Percentiles rank a stretch among this genome's conserved stretches.
These are phyloP conservation scores for Ceratobasidium theobromae DNA, from an alignment of 1,284 basidiomycete genomes.

Conservation along the genomic window DNA sequence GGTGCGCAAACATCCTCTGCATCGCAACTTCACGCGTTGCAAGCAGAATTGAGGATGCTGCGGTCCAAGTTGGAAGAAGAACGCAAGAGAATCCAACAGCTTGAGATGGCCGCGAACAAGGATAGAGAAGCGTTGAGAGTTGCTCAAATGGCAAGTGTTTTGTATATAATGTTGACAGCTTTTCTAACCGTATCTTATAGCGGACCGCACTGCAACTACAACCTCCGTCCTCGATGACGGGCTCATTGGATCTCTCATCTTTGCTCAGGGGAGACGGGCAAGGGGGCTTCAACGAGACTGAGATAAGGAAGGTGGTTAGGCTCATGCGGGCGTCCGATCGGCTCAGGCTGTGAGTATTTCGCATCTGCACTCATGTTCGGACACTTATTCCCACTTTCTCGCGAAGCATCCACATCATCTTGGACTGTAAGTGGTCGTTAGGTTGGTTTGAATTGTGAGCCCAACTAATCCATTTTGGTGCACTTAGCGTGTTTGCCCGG, in stretches of 20 bases:
- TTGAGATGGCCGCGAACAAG: slow-evolving; percentile 40
- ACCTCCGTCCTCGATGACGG: neutral
- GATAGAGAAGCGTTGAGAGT: slow-evolving; percentile 34
- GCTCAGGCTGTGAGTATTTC: slow-evolving; percentile 63
- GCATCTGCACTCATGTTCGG: neutral
- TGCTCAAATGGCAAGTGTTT: slow-evolving; percentile 7
- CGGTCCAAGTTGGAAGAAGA: slow-evolving; percentile 47
- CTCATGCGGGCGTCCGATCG: slow-evolving; percentile 64
- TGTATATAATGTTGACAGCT: neutral
- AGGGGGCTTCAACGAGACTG: slow-evolving; percentile 64
- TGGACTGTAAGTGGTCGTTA: slow-evolving; percentile 53
- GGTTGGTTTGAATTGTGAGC: slow-evolving; percentile 10
- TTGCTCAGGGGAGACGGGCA: slow-evolving; percentile 55
- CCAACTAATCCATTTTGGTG: neutral
- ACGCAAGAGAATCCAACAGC: slow-evolving; percentile 30
- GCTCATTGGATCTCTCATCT: slow-evolving; percentile 33
- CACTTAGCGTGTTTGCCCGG: slow-evolving; percentile 73
- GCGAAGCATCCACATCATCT: slow-evolving; percentile 51
- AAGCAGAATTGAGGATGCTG: slow-evolving; percentile 66
- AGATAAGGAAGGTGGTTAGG: slow-evolving; percentile 63
- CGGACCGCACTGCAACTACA: slow-evolving; percentile 26
- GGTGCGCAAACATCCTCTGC: slow-evolving; percentile 69
- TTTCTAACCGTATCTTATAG: neutral
- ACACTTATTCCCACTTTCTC: slow-evolving; percentile 4
- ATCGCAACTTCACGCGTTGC: slow-evolving; percentile 74